A percentile compares a stretch with the other conserved stretches of the same genome.
These are phyloP conservation scores for Ogataea saltuana DNA, from an alignment of 805 yeast species.

Conservation along the genomic window DNA sequence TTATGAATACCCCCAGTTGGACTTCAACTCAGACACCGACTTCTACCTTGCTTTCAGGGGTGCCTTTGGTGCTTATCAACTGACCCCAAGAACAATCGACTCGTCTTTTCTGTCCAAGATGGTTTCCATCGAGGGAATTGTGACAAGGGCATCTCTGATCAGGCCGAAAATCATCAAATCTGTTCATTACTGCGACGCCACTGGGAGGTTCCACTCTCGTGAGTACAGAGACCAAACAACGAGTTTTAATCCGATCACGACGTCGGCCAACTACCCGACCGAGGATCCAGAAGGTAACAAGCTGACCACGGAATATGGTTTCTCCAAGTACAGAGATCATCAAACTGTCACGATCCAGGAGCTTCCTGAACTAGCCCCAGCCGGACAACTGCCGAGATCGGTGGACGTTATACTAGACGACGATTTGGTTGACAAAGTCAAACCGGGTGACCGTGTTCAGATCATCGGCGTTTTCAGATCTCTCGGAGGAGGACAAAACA, in stretches of 20 bases:
- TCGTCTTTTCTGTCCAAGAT: slow-evolving; percentile 76
- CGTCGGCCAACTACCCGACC: slow-evolving; percentile 87
- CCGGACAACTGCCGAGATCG: slow-evolving; percentile 94
- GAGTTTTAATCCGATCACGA: slow-evolving; percentile 77
- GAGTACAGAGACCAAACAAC: slow-evolving; percentile 93
- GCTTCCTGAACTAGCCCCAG: slow-evolving; percentile 97
- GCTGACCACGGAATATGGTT: slow-evolving; percentile 87
- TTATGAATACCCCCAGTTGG: slow-evolving; percentile 49
- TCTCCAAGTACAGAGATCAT: slow-evolving; percentile 88
- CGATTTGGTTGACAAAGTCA: slow-evolving; percentile 86
- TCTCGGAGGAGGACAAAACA: slow-evolving; percentile 70
- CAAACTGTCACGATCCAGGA: slow-evolving; percentile 93
- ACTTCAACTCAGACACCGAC: slow-evolving; percentile 58
- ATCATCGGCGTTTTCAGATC: slow-evolving; percentile 93
- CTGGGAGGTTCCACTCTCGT: slow-evolving; percentile 83
- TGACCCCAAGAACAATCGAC: slow-evolving; percentile 84
- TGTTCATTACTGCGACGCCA: slow-evolving; percentile 87
- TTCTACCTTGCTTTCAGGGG: slow-evolving; percentile 84
- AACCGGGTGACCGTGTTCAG: slow-evolving; percentile 96
- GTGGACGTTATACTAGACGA: slow-evolving; percentile 92
- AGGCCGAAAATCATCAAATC: slow-evolving; percentile 90
- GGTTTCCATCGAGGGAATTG: slow-evolving; percentile 92
- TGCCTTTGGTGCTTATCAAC: slow-evolving; percentile 83
- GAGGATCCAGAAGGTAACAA: slow-evolving; percentile 92
- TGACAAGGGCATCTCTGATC: slow-evolving; percentile 88